These are phyloP conservation scores for Fusarium denticulatum DNA, from an alignment of 2,329 filamentous ascomycete species.

Conservation along the genomic window DNA sequence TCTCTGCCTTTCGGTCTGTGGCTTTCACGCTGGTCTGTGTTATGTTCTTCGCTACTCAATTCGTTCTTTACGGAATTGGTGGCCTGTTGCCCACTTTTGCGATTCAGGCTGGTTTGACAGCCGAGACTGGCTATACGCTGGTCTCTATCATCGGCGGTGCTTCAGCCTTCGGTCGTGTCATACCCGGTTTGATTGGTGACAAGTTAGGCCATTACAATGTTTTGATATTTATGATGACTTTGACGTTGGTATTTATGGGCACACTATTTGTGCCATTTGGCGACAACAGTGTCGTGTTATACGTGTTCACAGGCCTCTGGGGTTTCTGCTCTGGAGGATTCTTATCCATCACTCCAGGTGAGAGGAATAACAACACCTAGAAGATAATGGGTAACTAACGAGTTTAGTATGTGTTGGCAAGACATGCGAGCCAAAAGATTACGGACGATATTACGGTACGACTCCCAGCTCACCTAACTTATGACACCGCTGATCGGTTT, in stretches of 20 bases:
- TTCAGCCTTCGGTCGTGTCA: background rate
- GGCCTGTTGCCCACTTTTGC: slow-evolving; percentile 7
- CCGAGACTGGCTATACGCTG: background rate
- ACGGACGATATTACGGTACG: slow-evolving; percentile 5
- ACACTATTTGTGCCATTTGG: slow-evolving; percentile 4
- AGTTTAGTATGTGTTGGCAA: slow-evolving; percentile 6
- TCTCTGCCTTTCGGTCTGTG: slow-evolving; percentile 1
- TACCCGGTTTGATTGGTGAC: background rate
- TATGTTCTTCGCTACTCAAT: slow-evolving; percentile 1
- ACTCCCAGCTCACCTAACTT: fast-evolving
- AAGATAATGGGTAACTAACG: too few relatives aligned
- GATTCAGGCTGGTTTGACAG: background rate
- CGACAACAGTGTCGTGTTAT: background rate
- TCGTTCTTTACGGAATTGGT: slow-evolving; percentile 10
- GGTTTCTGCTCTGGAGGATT: background rate
- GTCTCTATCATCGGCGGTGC: slow-evolving; percentile 2
- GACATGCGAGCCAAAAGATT: slow-evolving; percentile 13
- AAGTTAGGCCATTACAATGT: slow-evolving; percentile 9
- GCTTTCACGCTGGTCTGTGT: background rate
- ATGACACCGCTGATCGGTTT: background rate
- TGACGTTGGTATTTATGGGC: slow-evolving; percentile 1
- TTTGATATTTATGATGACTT: slow-evolving; percentile 1
- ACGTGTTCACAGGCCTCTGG: slow-evolving; percentile 3
- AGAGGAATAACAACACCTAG: too few relatives aligned
- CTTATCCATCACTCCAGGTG: background rate